phyloP scores from a whole-genome alignment of 352 stramenopile species.

The Pythium biforme region DNA sequence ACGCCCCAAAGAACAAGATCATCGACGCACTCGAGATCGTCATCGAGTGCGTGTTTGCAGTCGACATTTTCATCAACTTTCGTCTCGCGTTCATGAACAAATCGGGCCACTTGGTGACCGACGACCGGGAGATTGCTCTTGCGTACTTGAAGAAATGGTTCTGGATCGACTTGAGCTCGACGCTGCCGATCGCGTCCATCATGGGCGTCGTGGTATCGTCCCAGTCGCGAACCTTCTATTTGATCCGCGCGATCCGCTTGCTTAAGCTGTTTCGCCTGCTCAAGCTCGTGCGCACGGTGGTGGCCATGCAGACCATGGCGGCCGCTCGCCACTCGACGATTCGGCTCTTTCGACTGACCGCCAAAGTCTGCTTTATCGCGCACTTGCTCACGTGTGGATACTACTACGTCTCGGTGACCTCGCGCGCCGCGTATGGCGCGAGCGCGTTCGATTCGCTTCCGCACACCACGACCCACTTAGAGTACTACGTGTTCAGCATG shows the following conservation, averaged over 20 bases:
- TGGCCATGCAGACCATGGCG: constrained; percentile 49
- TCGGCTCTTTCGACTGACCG: constrained; percentile 52
- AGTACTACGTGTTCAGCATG: constrained; percentile 68
- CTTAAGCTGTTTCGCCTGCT: constrained; percentile 86
- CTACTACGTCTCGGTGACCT: constrained; percentile 50
- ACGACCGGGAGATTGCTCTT: constrained; percentile 28
- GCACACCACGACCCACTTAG: constrained; percentile 31
- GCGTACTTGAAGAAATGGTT: constrained; percentile 76
- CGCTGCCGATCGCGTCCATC: constrained; percentile 51
- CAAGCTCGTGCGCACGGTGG: constrained; percentile 78
- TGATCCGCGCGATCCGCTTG: constrained; percentile 69
- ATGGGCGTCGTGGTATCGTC: constrained; percentile 22
- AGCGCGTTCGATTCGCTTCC: constrained; percentile 33
- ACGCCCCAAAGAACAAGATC: constrained; percentile 20
- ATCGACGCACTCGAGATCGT: constrained; percentile 37
- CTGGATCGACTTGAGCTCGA: constrained; percentile 62
- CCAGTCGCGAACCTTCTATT: constrained; percentile 37
- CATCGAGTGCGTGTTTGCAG: constrained; percentile 44
- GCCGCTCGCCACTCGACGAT: constrained; percentile 48
- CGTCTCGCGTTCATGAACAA: constrained; percentile 44
- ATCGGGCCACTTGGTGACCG: constrained; percentile 32
- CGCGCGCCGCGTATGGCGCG: constrained; percentile 31
- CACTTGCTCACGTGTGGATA: constrained; percentile 63
- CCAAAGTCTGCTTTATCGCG: constrained; percentile 64
- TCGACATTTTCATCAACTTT: constrained; percentile 64